Base-by-base conservation (phyloP, 768 basidiomycete genomes). In the Mycena leptocephala region DNA sequence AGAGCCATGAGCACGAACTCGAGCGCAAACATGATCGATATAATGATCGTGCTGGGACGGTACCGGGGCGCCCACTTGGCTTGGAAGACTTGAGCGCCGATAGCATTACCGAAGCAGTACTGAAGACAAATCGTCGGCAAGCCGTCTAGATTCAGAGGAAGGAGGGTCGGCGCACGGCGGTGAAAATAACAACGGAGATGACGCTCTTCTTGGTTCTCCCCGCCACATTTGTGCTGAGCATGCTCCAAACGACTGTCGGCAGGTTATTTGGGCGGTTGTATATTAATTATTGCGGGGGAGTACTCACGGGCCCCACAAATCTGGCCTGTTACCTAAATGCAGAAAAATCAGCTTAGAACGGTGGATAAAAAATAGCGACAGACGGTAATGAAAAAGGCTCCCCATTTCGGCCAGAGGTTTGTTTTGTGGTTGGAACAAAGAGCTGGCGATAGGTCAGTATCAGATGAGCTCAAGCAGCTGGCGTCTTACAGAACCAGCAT, bases 11-110 rank as follows among this genome's bases (percentile, higher is more conserved):
- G 68, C 14, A 69, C 6, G 48, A 66, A 66, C 33, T 51, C 46
- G 8, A 66, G 32, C 13, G 46, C 65, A 35, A 66, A 66, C 48
- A 66, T 66, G 46, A 66, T n/a, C 16, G 65, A 66, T 37, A 66
- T 32, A 33, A 66, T 35, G 10, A 66, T n/a, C 32, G 65, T 66
- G 20, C 65, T 66, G 46, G 46, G 65, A 10, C 65, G 65, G 48
- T 66, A 66, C 32, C 46, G 46, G 10, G 65, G 65, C 22, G 65
- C 65, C 65, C 65, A 66, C 16, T 66, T 66, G 48, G 65, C 65
- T 48, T 66, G 65, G 48, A 66, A 66, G 48, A 66, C 48, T 48
- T 66, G 65, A 6, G 48, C 65, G 26, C 65, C 65, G 8, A 66
- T 48, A 14, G 65, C 65, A 13, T 66, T 32, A 10, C 65, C 65